These are phyloP conservation scores for Neurospora crassa DNA, from an alignment of 2,329 filamentous ascomycete species.

Conservation along the genomic window DNA sequence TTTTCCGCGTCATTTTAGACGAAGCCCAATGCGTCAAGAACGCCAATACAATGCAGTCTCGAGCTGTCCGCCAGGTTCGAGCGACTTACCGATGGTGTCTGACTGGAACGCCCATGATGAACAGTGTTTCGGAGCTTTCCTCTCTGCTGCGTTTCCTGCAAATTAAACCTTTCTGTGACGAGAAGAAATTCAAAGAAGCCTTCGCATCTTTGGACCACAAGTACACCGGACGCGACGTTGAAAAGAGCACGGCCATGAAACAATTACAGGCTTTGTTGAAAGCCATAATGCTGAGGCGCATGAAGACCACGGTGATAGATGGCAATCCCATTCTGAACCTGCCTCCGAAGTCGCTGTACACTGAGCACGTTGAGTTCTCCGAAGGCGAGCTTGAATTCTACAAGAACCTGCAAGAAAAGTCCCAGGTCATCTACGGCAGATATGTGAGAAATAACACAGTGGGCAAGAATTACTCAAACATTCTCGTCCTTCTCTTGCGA, in stretches of 20 bases:
- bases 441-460: constrained; percentile 62
- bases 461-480: constrained; percentile 65
- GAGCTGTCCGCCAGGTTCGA: constrained; percentile 48
- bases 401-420: constrained; percentile 52
- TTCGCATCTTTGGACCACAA: constrained; percentile 28
- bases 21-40: constrained; percentile 81
- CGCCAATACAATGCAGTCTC: constrained; percentile 49
- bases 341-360: constrained; percentile 53
- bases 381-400: constrained; percentile 59
- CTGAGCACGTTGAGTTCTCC: constrained; percentile 55
- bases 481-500: constrained; percentile 69
- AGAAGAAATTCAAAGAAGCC: constrained; percentile 45
- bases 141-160: constrained; percentile 68
- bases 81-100: constrained; percentile 62
- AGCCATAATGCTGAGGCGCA: constrained; percentile 72
- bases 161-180: constrained; percentile 64
- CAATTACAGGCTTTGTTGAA: constrained; percentile 68
- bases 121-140: constrained; percentile 67
- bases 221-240: constrained; percentile 30
- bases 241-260: constrained; percentile 54
- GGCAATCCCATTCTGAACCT: constrained; percentile 66
- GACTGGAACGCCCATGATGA: constrained; percentile 85
- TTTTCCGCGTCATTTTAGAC: constrained; percentile 65
- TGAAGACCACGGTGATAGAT: constrained; percentile 69
- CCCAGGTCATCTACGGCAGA: constrained; percentile 64